Evolutionary conservation across 176 grass and related monocot species (phyloP).

Genomic region (Ensete ventricosum): DNA sequence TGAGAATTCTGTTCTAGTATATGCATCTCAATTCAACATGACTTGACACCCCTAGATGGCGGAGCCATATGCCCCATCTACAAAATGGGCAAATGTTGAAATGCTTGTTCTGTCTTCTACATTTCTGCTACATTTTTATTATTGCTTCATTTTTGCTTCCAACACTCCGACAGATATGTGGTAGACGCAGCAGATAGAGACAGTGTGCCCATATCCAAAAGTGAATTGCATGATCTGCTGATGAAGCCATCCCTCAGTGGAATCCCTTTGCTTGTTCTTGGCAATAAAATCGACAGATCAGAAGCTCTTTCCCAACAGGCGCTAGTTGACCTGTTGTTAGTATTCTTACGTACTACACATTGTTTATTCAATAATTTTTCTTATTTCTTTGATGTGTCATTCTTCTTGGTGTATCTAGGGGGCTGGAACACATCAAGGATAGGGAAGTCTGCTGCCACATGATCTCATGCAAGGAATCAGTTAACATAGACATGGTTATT

Average conservation of each 20-base stretch:
- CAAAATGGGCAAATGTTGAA: too few relatives aligned
- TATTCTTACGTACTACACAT: not conserved
- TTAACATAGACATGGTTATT: constrained; percentile 86
- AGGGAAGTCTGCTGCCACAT: constrained; percentile 91
- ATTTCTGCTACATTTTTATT: too few relatives aligned
- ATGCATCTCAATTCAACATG: too few relatives aligned
- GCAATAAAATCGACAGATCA: constrained; percentile 98
- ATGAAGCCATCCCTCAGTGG: constrained; percentile 74
- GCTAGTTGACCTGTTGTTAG: constrained; percentile 90
- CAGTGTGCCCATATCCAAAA: constrained; percentile 80
- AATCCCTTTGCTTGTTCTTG: constrained; percentile 87
- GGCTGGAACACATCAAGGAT: constrained; percentile 69
- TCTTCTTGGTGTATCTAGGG: constrained; percentile 30
- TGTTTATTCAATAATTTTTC: not conserved
- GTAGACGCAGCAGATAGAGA: constrained; percentile 92
- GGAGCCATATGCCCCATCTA: too few relatives aligned
- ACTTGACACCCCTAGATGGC: too few relatives aligned
- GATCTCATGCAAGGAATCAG: constrained; percentile 97
- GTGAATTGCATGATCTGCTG: constrained; percentile 85
- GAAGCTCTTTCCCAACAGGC: constrained; percentile 83
- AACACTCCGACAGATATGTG: constrained; percentile 43
- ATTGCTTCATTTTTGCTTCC: not conserved
- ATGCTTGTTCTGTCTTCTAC: too few relatives aligned
- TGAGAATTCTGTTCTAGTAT: too few relatives aligned
- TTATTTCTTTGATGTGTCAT: not conserved